A percentile compares a stretch with the other conserved stretches of the same genome.
These are phyloP conservation scores for Talaromyces sp. DNA, from an alignment of 2,329 filamentous ascomycete species.

Conservation along the genomic window DNA sequence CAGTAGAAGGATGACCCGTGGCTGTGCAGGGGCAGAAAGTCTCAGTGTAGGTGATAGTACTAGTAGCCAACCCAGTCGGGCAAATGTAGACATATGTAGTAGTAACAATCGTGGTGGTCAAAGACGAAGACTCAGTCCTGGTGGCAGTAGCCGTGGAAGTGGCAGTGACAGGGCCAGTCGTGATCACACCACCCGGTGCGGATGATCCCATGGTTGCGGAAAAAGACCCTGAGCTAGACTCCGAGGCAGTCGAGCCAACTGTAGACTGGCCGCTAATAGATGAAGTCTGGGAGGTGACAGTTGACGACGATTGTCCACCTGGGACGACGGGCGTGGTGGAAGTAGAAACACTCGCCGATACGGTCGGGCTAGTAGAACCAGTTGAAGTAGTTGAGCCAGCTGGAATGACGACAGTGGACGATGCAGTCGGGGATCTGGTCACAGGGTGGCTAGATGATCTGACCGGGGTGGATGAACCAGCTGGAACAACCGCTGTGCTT, in stretches of 20 bases:
- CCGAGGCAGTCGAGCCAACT: background rate
- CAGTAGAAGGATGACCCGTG: slow-evolving; percentile 11
- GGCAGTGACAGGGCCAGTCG: slow-evolving; percentile 1
- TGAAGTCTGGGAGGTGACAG: background rate
- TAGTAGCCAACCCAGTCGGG: slow-evolving; percentile 23
- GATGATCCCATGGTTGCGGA: slow-evolving; percentile 2
- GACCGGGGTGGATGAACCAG: background rate
- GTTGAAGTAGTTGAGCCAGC: background rate
- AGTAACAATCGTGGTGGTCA: slow-evolving; percentile 16
- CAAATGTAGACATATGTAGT: slow-evolving; percentile 24
- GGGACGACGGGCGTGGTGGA: background rate
- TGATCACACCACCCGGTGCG: background rate
- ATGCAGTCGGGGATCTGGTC: background rate
- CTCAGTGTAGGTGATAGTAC: slow-evolving; percentile 18
- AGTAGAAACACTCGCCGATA: background rate
- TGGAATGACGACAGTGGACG: background rate
- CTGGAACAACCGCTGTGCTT: background rate
- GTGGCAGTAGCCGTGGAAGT: slow-evolving; percentile 4
- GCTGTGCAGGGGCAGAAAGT: slow-evolving; percentile 17
- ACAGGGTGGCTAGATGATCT: background rate
- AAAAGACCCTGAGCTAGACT: background rate
- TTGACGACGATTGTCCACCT: background rate
- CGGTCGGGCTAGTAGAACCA: background rate
- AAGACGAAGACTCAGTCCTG: slow-evolving; percentile 6
- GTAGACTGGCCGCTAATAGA: slow-evolving; percentile 2